Percentiles rank a stretch among this genome's conserved stretches.
These are phyloP conservation scores for Cystobasidium slooffiae DNA, from an alignment of 1,284 basidiomycete genomes.

Conservation along the genomic window DNA sequence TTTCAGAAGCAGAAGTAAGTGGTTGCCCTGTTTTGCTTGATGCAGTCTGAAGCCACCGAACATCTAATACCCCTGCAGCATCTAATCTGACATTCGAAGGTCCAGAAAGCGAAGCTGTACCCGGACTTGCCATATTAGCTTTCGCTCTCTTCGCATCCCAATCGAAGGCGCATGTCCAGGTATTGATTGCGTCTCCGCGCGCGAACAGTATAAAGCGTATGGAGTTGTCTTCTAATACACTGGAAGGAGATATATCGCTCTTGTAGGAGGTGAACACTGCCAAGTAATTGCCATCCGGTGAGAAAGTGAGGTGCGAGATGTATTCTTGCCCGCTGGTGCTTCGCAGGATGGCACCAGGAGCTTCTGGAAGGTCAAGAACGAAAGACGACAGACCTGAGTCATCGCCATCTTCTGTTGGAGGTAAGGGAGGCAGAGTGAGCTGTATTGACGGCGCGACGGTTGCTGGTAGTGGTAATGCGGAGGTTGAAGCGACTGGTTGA, in stretches of 20 bases:
- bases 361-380: slow-evolving; percentile 17
- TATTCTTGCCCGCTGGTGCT: background rate
- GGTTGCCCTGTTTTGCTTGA: background rate
- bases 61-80: slow-evolving; percentile 11
- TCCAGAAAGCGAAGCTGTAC: background rate
- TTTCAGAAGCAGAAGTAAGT: background rate
- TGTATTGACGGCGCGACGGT: background rate
- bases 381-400: background rate
- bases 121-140: slow-evolving; percentile 5
- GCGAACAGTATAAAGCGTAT: slow-evolving; percentile 17
- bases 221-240: background rate
- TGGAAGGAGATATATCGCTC: background rate
- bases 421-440: slow-evolving; percentile 3
- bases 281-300: slow-evolving; percentile 30
- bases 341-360: background rate
- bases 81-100: background rate
- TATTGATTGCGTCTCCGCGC: slow-evolving; percentile 7
- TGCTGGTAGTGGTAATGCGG: slow-evolving; percentile 5
- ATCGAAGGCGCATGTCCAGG: slow-evolving; percentile 26
- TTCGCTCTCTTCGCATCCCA: slow-evolving; percentile 35
- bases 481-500: slow-evolving; percentile 20
- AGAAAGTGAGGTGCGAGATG: slow-evolving; percentile 25
- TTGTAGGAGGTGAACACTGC: slow-evolving; percentile 13
- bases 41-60: slow-evolving; percentile 15
- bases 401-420: background rate